A percentile compares a stretch with the other conserved stretches of the same genome.
Conservation (phyloP, 352 stramenopile genomes). For the Phytophthora vignae region DNA sequence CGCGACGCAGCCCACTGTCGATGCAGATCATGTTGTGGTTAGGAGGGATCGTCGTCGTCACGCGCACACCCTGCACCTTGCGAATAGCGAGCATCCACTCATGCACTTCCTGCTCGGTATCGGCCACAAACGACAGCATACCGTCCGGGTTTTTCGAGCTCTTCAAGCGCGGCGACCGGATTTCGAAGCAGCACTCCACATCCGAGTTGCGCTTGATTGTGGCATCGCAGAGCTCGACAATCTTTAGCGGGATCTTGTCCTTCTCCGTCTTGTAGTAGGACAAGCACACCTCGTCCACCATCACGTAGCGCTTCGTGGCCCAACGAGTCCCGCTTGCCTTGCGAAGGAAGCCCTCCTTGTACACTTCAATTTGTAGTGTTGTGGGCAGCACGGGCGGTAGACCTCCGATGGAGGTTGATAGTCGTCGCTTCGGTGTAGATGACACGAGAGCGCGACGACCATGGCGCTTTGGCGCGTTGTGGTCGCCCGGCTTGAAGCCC, state of each 20-base stretch:
- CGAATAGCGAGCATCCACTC: constrained; percentile 90
- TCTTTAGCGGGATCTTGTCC: constrained; percentile 86
- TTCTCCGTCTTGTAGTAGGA: constrained; percentile 90
- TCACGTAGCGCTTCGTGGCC: constrained; percentile 89
- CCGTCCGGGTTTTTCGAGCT: constrained; percentile 85
- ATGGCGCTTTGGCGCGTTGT: constrained; percentile 53
- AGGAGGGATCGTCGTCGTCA: constrained; percentile 69
- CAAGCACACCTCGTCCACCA: constrained; percentile 86
- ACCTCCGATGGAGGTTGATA: constrained; percentile 50
- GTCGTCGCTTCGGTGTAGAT: constrained; percentile 54
- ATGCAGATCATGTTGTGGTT: constrained; percentile 93
- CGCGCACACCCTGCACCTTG: constrained; percentile 84
- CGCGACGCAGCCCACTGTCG: constrained; percentile 75
- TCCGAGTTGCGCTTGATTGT: constrained; percentile 85
- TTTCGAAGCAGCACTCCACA: constrained; percentile 88
- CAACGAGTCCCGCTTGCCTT: constrained; percentile 85
- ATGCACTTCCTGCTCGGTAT: constrained; percentile 85
- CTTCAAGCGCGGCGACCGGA: constrained; percentile 85
- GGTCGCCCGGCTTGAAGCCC: constrained; percentile 59
- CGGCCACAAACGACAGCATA: constrained; percentile 85
- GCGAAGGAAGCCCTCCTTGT: constrained; percentile 86
- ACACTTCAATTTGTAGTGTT: constrained; percentile 76
- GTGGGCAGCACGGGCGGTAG: constrained; percentile 69
- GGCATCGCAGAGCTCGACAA: constrained; percentile 84
- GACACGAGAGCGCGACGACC: constrained; percentile 75